Evolutionary conservation across 2,329 filamentous ascomycete species (phyloP).

Genomic region (Periconia digitata): DNA sequence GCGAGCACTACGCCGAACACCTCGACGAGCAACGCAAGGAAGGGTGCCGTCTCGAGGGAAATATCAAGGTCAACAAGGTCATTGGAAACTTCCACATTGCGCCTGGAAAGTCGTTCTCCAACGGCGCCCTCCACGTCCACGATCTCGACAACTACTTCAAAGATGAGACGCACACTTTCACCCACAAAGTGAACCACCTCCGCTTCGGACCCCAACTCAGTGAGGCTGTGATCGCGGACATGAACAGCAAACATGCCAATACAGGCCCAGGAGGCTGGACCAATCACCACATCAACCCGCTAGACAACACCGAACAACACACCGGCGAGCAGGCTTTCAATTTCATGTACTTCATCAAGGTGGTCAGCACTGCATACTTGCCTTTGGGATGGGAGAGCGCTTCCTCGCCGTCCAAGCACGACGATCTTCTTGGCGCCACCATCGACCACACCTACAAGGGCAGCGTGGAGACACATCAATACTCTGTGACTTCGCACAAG

Average conservation of each 20-base stretch:
- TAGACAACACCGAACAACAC: slow-evolving; percentile 76
- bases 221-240: slow-evolving; percentile 58
- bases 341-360: slow-evolving; percentile 99
- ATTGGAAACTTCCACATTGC: slow-evolving; percentile 98
- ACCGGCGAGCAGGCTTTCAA: slow-evolving; percentile 85
- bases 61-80: slow-evolving; percentile 95
- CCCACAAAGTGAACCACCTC: slow-evolving; percentile 83
- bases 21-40: slow-evolving; percentile 86
- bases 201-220: slow-evolving; percentile 92
- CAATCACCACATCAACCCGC: slow-evolving; percentile 87
- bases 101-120: slow-evolving; percentile 92
- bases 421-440: slow-evolving; percentile 52
- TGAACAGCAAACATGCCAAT: slow-evolving; percentile 52
- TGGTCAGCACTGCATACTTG: slow-evolving; percentile 92
- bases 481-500: slow-evolving; percentile 96
- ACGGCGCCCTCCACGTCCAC: slow-evolving; percentile 95
- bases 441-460: slow-evolving; percentile 65
- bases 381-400: slow-evolving; percentile 81
- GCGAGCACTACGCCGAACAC: slow-evolving; percentile 89
- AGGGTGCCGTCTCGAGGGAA: slow-evolving; percentile 91
- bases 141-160: slow-evolving; percentile 96
- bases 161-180: slow-evolving; percentile 78
- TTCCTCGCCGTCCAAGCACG: slow-evolving; percentile 44
- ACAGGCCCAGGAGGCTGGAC: slow-evolving; percentile 69
- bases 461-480: slow-evolving; percentile 96